Conservation (phyloP, 2,329 filamentous ascomycete species). For the Exophiala phaeomuriformis region DNA sequence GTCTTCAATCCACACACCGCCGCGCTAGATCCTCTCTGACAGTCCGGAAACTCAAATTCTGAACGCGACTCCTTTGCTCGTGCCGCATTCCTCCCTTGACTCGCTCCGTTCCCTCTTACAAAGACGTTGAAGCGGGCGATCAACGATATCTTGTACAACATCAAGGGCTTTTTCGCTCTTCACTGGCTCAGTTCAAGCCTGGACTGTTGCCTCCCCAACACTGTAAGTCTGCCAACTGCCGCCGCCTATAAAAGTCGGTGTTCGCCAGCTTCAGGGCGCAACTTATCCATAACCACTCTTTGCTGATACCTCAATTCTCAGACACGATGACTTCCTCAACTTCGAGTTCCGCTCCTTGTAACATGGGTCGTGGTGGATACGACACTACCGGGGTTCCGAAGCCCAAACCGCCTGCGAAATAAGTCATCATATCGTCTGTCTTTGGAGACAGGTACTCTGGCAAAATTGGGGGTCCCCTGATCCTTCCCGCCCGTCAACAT, state of each 20-base stretch:
- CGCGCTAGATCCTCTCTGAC: slow-evolving; percentile 14
- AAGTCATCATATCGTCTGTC: not conserved
- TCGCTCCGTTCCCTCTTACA: slow-evolving; percentile 12
- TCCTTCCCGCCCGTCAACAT: slow-evolving; percentile 11
- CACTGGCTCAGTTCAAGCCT: slow-evolving; percentile 1
- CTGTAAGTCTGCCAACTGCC: slow-evolving; percentile 16
- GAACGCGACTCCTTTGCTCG: slow-evolving; percentile 18
- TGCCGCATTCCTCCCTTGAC: slow-evolving; percentile 24
- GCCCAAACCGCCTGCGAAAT: slow-evolving; percentile 37
- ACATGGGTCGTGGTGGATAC: slow-evolving; percentile 47
- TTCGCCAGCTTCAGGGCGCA: not conserved
- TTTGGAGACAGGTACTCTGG: not conserved
- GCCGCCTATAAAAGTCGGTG: slow-evolving; percentile 17
- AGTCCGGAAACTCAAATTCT: slow-evolving; percentile 23
- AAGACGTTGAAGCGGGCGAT: slow-evolving; percentile 11
- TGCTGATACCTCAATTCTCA: slow-evolving; percentile 17
- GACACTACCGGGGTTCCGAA: slow-evolving; percentile 48
- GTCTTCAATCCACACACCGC: slow-evolving; percentile 9
- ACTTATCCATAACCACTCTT: not conserved
- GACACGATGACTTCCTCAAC: slow-evolving; percentile 25
- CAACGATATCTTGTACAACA: slow-evolving; percentile 19
- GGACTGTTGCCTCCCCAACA: not conserved
- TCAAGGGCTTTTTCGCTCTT: not conserved
- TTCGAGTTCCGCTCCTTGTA: slow-evolving; percentile 27
- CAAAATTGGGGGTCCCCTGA: not conserved